These are phyloP conservation scores for Phalaenopsis equestris DNA, from an alignment of 106 monocot species.

Conservation along the genomic window DNA sequence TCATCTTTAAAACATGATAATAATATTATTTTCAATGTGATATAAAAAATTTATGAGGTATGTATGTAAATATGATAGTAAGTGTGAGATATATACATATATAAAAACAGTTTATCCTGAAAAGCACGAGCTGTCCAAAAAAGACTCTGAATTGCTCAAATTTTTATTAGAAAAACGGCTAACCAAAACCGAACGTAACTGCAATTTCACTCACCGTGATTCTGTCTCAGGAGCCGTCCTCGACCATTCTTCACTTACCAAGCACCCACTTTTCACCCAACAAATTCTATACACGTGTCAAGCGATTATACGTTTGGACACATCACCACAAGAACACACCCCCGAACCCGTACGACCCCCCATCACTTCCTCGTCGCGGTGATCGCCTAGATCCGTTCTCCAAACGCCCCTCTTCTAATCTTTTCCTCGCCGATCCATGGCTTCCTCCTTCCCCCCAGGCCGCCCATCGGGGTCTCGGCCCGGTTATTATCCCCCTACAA, in stretches of 20 bases:
- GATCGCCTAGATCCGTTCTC: conserved; percentile 1
- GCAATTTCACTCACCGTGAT: too few relatives aligned
- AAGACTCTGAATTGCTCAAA: too few relatives aligned
- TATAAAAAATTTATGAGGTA: too few relatives aligned
- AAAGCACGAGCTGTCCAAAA: too few relatives aligned
- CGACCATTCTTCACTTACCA: neutral
- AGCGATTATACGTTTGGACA: neutral
- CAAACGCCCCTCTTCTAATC: neutral
- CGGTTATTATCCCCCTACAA: neutral
- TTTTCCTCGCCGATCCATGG: conserved; percentile 33
- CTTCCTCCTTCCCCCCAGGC: conserved; percentile 30
- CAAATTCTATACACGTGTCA: neutral
- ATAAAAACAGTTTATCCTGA: too few relatives aligned
- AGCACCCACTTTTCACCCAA: neutral
- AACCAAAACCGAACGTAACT: too few relatives aligned
- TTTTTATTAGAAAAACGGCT: too few relatives aligned
- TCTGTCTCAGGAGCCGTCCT: too few relatives aligned
- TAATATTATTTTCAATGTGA: too few relatives aligned
- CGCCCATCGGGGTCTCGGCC: conserved; percentile 28
- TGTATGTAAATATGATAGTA: too few relatives aligned
- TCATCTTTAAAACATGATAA: too few relatives aligned
- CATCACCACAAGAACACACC: neutral
- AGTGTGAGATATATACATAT: too few relatives aligned
- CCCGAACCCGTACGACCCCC: neutral
- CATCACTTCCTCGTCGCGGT: neutral